A percentile compares a stretch with the other conserved stretches of the same genome.
These are phyloP conservation scores for Rubus idaeus DNA, from an alignment of 306 rosid genomes.

Conservation along the genomic window DNA sequence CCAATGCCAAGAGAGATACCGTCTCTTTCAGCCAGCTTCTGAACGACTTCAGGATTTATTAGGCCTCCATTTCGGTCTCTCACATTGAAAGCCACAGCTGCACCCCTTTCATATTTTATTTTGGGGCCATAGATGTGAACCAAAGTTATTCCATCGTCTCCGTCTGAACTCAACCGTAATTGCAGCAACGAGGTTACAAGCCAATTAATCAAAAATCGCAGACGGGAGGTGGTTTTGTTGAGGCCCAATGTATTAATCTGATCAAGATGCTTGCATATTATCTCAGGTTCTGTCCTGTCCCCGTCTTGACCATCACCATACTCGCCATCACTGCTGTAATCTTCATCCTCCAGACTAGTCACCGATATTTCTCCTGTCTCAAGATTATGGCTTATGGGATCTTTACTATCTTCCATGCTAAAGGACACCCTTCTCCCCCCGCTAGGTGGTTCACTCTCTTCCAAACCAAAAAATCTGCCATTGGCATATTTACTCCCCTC, in stretches of 20 bases:
- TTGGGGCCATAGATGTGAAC: slow-evolving; percentile 95
- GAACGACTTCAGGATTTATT: slow-evolving; percentile 83
- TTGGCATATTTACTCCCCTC: slow-evolving; percentile 65
- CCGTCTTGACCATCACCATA: slow-evolving; percentile 60
- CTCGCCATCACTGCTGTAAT: slow-evolving; percentile 70
- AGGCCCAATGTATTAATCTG: slow-evolving; percentile 83
- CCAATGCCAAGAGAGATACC: slow-evolving; percentile 87
- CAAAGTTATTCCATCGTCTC: slow-evolving; percentile 43
- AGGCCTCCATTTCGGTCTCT: slow-evolving; percentile 63
- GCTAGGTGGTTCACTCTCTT: slow-evolving; percentile 58
- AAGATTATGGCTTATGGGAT: slow-evolving; percentile 37
- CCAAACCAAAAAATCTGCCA: slow-evolving; percentile 76
- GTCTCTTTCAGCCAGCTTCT: slow-evolving; percentile 87
- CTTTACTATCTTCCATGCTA: slow-evolving; percentile 69
- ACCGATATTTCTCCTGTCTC: slow-evolving; percentile 67
- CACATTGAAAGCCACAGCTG: slow-evolving; percentile 93
- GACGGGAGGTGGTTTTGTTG: slow-evolving; percentile 77
- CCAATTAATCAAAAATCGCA: slow-evolving; percentile 89
- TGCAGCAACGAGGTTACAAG: slow-evolving; percentile 87
- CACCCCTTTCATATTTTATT: slow-evolving; percentile 94
- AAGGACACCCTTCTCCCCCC: slow-evolving; percentile 78
- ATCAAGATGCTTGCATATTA: slow-evolving; percentile 69
- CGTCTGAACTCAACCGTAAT: slow-evolving; percentile 54
- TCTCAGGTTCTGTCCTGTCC: slow-evolving; percentile 73
- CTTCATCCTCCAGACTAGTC: slow-evolving; percentile 73